phyloP scores from a whole-genome alignment of 768 basidiomycete species.

The Psilocybe tampanensis region DNA sequence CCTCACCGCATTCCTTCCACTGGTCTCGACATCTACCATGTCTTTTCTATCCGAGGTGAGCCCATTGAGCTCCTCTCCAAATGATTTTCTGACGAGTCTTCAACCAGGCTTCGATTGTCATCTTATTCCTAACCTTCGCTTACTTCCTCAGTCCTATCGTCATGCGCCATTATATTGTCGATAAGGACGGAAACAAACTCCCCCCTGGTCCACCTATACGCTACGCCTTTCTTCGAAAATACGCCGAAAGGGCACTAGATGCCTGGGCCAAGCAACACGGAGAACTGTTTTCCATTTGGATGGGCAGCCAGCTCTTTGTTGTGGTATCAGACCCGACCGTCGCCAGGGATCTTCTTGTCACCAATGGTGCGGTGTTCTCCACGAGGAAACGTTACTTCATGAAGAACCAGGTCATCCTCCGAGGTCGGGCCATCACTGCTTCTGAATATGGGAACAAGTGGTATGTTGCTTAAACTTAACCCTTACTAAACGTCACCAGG shows the following conservation, averaged over 20 bases:
- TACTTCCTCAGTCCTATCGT: constrained; percentile 3
- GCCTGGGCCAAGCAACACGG: constrained; percentile 36
- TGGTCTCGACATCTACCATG: background rate
- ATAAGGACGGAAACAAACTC: constrained; percentile 22
- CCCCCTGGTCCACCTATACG: constrained; percentile 31
- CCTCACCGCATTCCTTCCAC: background rate
- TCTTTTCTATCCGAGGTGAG: background rate
- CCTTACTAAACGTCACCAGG: background rate
- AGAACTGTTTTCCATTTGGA: constrained; percentile 36
- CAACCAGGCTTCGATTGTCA: background rate
- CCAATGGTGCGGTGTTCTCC: constrained; percentile 37
- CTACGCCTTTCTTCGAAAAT: constrained; percentile 33
- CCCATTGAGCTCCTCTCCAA: background rate
- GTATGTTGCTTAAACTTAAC: constrained; percentile 13
- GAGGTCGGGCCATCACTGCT: constrained; percentile 34
- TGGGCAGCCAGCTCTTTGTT: constrained; percentile 40
- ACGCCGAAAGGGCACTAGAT: constrained; percentile 35
- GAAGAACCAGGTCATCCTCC: constrained; percentile 37
- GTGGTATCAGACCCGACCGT: constrained; percentile 36
- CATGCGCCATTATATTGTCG: constrained; percentile 5
- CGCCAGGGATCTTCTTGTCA: constrained; percentile 36
- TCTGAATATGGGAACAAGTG: constrained; percentile 34
- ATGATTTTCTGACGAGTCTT: background rate
- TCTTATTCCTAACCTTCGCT: background rate
- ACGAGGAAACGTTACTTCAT: constrained; percentile 34